Percentiles rank a stretch among this genome's conserved stretches.
phyloP scores from a whole-genome alignment of 2,329 filamentous ascomycete genomes.

The Colletotrichum sp. region DNA sequence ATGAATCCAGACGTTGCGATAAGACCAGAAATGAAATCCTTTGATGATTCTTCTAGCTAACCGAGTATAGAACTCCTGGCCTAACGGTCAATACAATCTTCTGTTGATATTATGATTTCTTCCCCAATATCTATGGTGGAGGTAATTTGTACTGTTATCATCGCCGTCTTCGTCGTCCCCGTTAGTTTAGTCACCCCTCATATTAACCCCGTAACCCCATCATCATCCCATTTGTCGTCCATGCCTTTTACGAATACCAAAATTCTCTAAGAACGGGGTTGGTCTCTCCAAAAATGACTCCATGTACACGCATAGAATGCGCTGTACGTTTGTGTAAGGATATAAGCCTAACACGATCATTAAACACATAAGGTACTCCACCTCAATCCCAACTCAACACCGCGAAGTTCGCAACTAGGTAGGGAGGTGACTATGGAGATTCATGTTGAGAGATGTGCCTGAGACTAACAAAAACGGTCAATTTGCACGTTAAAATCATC shows the following conservation, averaged over 20 bases:
- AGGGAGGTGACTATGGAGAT: background rate
- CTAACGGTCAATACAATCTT: fast-evolving
- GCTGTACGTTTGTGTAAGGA: background rate
- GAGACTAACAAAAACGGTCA: too few species aligned
- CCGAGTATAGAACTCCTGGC: fast-evolving
- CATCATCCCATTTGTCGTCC: too few species aligned
- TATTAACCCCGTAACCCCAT: fast-evolving
- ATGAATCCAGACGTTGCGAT: too few species aligned
- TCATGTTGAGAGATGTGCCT: background rate
- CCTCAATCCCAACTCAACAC: too few species aligned
- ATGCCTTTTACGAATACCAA: too few species aligned
- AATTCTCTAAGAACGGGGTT: too few species aligned
- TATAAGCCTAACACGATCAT: background rate
- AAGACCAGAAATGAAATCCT: too few species aligned
- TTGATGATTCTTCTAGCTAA: fast-evolving
- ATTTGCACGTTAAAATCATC: too few species aligned
- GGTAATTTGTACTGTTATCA: fast-evolving
- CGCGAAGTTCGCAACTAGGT: background rate
- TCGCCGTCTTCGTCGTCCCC: fast-evolving
- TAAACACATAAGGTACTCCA: background rate
- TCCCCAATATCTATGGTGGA: fast-evolving
- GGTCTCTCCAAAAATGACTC: too few species aligned
- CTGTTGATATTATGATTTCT: fast-evolving
- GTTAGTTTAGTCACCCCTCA: background rate
- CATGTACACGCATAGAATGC: too few species aligned